Percentiles rank a stretch among this genome's conserved stretches.
phyloP scores from a whole-genome alignment of 192 early-diverging fungal species.

The Dispira parvispora region DNA sequence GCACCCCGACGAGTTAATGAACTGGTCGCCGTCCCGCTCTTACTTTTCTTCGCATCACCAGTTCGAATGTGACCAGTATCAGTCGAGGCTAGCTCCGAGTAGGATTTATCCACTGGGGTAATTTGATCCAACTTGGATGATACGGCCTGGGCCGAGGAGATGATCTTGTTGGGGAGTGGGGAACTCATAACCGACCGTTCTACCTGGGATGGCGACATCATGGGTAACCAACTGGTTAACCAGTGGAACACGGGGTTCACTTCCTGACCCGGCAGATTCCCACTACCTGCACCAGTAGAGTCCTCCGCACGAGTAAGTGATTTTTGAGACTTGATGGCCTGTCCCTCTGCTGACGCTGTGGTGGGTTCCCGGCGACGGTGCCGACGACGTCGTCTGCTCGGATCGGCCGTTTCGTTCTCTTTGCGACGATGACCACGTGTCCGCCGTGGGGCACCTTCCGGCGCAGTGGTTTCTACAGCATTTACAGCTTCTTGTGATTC shows the following conservation, averaged over 20 bases:
- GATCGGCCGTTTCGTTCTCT: not conserved
- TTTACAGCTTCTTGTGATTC: too few relatives aligned
- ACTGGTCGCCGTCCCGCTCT: not conserved
- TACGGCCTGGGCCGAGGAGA: slow-evolving; percentile 3
- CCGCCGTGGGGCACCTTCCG: not conserved
- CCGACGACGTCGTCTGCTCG: not conserved
- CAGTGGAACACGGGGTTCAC: slow-evolving; percentile 9
- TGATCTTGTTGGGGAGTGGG: not conserved
- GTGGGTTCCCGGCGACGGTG: not conserved
- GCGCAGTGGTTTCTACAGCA: not conserved
- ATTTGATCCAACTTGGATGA: not conserved
- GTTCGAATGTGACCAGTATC: not conserved
- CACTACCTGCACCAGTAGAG: not conserved
- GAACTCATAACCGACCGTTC: not conserved
- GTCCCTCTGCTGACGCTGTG: not conserved
- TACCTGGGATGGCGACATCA: slow-evolving; percentile 3
- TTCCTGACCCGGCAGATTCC: not conserved
- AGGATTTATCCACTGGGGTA: not conserved
- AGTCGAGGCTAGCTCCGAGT: not conserved
- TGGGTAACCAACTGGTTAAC: slow-evolving; percentile 9
- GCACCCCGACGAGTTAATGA: not conserved
- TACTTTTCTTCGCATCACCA: not conserved
- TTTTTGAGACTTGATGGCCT: not conserved
- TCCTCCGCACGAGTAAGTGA: not conserved
- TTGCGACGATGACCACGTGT: not conserved